Evolutionary conservation across 177 flowering plant species (phyloP).

Genomic region (Vitis hybrid): DNA sequence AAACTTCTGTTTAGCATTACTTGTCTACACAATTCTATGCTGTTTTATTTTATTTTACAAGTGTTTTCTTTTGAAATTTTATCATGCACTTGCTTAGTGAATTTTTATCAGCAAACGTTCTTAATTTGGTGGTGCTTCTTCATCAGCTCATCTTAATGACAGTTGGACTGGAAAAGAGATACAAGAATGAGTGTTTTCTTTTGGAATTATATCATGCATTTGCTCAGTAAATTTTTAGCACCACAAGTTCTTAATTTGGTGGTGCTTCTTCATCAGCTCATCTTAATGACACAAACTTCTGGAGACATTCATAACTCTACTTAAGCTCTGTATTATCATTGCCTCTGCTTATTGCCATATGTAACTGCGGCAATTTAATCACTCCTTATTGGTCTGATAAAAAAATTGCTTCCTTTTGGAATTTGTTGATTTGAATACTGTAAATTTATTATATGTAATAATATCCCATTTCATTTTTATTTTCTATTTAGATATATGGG

Average conservation of each 20-base stretch:
- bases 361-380: neutral
- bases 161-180: too few species aligned
- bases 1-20: neutral
- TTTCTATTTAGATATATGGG: slow-evolving; percentile 58
- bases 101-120: neutral
- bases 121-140: neutral
- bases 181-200: neutral
- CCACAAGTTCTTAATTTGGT: neutral
- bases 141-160: neutral
- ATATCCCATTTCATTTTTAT: slow-evolving; percentile 8
- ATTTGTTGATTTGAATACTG: neutral
- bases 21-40: neutral
- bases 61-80: neutral
- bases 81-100: neutral
- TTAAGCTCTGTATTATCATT: neutral
- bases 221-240: too few species aligned
- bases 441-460: neutral
- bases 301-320: neutral
- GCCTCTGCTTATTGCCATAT: neutral
- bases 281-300: neutral
- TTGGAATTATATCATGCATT: neutral
- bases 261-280: neutral
- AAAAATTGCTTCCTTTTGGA: neutral
- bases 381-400: neutral
- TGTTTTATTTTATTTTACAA: neutral